These are phyloP conservation scores for Chaetoceros tenuissimus DNA, from an alignment of 108 stramenopile species.

Conservation along the genomic window DNA sequence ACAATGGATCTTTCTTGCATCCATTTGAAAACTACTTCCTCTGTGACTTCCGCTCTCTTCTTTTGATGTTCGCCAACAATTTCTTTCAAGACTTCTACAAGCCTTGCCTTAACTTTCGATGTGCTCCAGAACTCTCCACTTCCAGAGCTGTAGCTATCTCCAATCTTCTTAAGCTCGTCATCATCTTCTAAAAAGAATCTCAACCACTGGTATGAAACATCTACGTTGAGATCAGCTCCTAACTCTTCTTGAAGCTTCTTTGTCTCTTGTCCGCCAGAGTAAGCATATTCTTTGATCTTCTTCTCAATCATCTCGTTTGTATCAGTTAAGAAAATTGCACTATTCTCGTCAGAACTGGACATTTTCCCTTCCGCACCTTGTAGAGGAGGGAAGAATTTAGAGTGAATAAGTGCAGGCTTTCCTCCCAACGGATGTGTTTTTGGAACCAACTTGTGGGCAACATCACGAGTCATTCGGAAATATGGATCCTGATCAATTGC, in stretches of 20 bases:
- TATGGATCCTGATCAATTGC: constrained; percentile 99
- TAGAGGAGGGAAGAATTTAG: constrained; percentile 97
- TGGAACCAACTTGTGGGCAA: constrained; percentile 86
- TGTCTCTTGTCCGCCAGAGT: constrained; percentile 91
- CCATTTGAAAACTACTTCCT: constrained; percentile 86
- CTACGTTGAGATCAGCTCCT: constrained; percentile 93
- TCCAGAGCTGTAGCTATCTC: constrained; percentile 82
- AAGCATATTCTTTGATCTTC: constrained; percentile 89
- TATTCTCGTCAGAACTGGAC: constrained; percentile 73
- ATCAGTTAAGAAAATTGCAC: constrained; percentile 97
- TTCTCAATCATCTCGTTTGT: constrained; percentile 70
- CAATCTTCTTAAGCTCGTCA: constrained; percentile 86
- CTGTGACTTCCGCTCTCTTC: constrained; percentile 75
- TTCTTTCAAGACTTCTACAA: constrained; percentile 79
- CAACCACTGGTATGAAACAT: constrained; percentile 96
- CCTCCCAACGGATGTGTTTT: constrained; percentile 53
- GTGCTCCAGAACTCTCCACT: constrained; percentile 92
- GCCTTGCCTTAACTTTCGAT: constrained; percentile 82
- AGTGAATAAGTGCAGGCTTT: constrained; percentile 96
- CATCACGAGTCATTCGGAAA: constrained; percentile 98
- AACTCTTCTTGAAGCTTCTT: constrained; percentile 86
- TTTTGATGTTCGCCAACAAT: constrained; percentile 87
- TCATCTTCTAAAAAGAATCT: constrained; percentile 97
- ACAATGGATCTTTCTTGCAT: constrained; percentile 78
- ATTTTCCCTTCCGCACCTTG: constrained; percentile 96